Base-by-base conservation (phyloP, 441 rosid species). In the Hura crepitans region DNA sequence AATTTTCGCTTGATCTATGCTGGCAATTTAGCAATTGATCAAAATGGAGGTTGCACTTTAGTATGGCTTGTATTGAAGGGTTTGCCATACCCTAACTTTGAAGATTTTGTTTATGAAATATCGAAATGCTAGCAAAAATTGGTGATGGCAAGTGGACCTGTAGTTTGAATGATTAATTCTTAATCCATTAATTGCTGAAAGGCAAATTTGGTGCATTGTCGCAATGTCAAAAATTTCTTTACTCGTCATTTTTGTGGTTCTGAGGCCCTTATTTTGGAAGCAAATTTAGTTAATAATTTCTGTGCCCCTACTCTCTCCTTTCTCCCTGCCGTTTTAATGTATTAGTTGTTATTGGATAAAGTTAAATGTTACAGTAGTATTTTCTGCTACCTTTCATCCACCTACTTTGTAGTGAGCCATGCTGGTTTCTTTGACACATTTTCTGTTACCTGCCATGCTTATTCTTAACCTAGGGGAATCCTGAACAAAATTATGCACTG, bases 1-100 rank as follows among this genome's bases (percentile, higher is more conserved):
- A 12, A 23, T 25, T 13, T 68, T 55, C 55, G 35, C 73, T 71
- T 59, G 49, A 61, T 62, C 72, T 31, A 4, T 72, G 2, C n/a
- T 25, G 49, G 12, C 43, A 11, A 17, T 31, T 45, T 27, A 11
- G 45, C 31, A 45, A 58, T 30, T 56, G 55, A 27, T 14, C 10
- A 20, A 73, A 55, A 18, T 47, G 69, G 72, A 68, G 53, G 23
- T 64, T 39, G 67, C 27, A 10, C 45, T 56, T 46, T 46, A 33
- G 59, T 6, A 3, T 43, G 33, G 39, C 20, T 22, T 53, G 28
- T n/a, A 55, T 20, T 35, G 28, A 12, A 49, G 27, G 13, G 55
- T 51, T 50, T 63, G 42, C 57, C 42, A 18, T 65, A 49, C 57
- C 45, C 49, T 3, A n/a, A 30, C 22, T n/a, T 35, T 4, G 10